Evolutionary conservation across 495 filamentous ascomycete species (phyloP).

Genomic region (Aeminium ludgeri): DNA sequence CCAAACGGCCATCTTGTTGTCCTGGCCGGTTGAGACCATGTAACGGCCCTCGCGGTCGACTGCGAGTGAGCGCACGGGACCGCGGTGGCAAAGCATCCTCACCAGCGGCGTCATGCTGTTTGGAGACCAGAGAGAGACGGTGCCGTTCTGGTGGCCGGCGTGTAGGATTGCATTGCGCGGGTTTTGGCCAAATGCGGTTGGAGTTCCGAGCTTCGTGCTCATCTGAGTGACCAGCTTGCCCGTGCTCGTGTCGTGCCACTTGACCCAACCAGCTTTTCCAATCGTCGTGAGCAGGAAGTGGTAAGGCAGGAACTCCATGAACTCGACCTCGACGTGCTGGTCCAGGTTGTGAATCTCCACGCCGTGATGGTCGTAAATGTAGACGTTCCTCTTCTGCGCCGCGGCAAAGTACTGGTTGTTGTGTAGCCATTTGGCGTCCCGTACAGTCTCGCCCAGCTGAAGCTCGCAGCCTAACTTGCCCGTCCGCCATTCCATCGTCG

Average conservation of each 20-base stretch:
- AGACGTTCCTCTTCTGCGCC: conserved; percentile 93
- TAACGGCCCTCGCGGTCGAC: conserved; percentile 83
- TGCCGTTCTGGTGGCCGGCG: conserved; percentile 83
- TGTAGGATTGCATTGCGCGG: conserved; percentile 81
- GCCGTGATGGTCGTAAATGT: conserved; percentile 81
- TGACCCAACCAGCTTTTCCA: conserved; percentile 67
- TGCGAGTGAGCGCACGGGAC: conserved; percentile 74
- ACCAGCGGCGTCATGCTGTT: conserved; percentile 74
- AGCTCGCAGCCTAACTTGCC: conserved; percentile 82
- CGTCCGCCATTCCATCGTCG: conserved; percentile 89
- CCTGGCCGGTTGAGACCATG: conserved; percentile 88
- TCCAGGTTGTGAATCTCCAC: conserved; percentile 81
- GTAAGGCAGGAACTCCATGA: conserved; percentile 92
- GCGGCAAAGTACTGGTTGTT: conserved; percentile 93
- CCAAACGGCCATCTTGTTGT: conserved; percentile 86
- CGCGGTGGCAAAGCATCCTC: conserved; percentile 84
- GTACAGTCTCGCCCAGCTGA: conserved; percentile 73
- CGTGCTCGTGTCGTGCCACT: conserved; percentile 90
- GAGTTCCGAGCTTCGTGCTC: conserved; percentile 64
- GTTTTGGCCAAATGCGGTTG: conserved; percentile 74
- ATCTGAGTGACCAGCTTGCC: conserved; percentile 71
- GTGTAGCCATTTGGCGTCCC: conserved; percentile 84
- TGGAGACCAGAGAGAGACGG: conserved; percentile 90
- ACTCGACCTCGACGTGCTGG: conserved; percentile 79
- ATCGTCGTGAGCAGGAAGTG: conserved; percentile 85